Evolutionary conservation across 306 rosid genomes (phyloP), one percentile per base, ranked within the genome.

Genomic region (Gastrolobium bilobum): DNA sequence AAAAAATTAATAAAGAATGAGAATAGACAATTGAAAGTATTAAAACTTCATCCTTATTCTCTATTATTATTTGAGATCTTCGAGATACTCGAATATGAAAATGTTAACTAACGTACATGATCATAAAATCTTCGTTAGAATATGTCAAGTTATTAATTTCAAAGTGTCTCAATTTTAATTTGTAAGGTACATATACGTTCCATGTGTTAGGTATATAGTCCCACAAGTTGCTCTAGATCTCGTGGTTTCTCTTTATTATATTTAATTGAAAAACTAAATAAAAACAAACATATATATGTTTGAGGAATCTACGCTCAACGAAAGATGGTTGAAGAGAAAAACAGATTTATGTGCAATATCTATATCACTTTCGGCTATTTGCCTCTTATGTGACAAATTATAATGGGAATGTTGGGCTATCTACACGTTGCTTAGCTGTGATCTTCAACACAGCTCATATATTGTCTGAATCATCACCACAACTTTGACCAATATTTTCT

Each of bases 401-500:
- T 2, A 8, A 69, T 33, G 2, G 44, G 50, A 13, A 0, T 2
- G 26, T 68, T 31, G 57, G 31, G n/a, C 0, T 48, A 13, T 68
- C 7, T 13, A 29, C 30, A 68, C 10, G 26, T 44, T 64, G 70
- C 51, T 64, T 68, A 30, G 75, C 46, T 69, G 60, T 69, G 61
- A 47, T 33, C 4, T 66, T 66, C 6, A 26, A 68, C 31, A 68
- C 43, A 13, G 43, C 40, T 68, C 5, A 67, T 42, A 65, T 65
- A 0, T 31, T 68, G 42, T 68, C 50, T 70, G 59, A 68, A 68
- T 68, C 44, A 69, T 69, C 57, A 68, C 30, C 5, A 1, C 62
- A 71, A 51, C 4, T 10, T 71, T 71, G 76, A 52, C 37, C 63
- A 51, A 15, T 26, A 71, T 71, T 71, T 52, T 71, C 29, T 39